phyloP scores from a whole-genome alignment of 2,329 filamentous ascomycete genomes.

The Blastomyces emzantsi region DNA sequence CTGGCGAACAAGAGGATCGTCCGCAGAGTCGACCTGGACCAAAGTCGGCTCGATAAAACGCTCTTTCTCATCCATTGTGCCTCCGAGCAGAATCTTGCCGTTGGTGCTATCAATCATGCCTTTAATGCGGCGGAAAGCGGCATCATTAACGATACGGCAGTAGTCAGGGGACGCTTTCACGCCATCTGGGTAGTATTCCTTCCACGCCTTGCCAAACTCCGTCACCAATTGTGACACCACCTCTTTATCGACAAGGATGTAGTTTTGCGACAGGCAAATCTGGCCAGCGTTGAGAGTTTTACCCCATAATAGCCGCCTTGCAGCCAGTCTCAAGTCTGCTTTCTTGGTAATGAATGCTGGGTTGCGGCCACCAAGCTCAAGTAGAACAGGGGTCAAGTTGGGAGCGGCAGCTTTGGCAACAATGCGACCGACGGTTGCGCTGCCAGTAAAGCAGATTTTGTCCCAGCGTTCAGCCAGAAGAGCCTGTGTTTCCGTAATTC shows the following conservation, averaged over 20 bases:
- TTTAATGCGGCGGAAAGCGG: constrained; percentile 75
- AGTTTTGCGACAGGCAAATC: constrained; percentile 89
- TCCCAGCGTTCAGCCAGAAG: constrained; percentile 87
- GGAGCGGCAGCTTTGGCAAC: constrained; percentile 83
- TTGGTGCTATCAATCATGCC: constrained; percentile 76
- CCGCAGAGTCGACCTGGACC: constrained; percentile 65
- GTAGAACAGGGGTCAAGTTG: constrained; percentile 73
- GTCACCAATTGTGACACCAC: constrained; percentile 63
- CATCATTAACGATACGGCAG: constrained; percentile 68
- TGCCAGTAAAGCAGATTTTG: constrained; percentile 96
- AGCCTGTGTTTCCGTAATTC: constrained; percentile 66
- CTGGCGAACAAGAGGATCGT: constrained; percentile 69
- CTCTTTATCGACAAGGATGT: constrained; percentile 70
- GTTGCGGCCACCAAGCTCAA: constrained; percentile 88
- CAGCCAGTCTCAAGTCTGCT: constrained; percentile 69
- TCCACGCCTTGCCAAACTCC: constrained; percentile 60
- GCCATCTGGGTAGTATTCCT: constrained; percentile 77
- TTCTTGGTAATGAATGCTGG: constrained; percentile 84
- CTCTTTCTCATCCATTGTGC: constrained; percentile 67
- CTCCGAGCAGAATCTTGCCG: constrained; percentile 81
- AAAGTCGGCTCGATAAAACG: constrained; percentile 87
- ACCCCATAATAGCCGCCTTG: constrained; percentile 76
- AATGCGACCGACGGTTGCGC: constrained; percentile 68
- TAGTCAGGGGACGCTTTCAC: constrained; percentile 70
- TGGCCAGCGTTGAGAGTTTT: constrained; percentile 84